Evolutionary conservation across 2,329 filamentous ascomycete genomes (phyloP).

Genomic region (Stemphylium beticola): DNA sequence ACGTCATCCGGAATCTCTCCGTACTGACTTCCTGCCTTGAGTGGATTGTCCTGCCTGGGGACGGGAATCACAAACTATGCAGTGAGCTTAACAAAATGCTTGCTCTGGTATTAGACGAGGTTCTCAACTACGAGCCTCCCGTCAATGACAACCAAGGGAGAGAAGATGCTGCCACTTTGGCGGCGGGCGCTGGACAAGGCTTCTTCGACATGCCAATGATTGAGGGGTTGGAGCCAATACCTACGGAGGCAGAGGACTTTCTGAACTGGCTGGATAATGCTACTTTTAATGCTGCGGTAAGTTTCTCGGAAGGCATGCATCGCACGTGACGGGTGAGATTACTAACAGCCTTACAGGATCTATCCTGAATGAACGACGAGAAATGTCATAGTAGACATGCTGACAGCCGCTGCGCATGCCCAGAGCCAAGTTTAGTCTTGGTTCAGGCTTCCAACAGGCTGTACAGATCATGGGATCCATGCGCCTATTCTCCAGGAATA

Average conservation of each 20-base stretch:
- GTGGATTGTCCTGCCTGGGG: slow-evolving; percentile 42
- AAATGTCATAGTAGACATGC: neutral
- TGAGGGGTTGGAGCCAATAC: slow-evolving; percentile 47
- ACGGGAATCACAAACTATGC: slow-evolving; percentile 46
- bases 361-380: neutral
- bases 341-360: neutral
- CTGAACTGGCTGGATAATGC: slow-evolving; percentile 47
- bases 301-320: neutral
- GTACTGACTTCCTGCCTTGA: slow-evolving; percentile 45
- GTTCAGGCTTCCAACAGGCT: neutral
- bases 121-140: slow-evolving; percentile 44
- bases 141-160: slow-evolving; percentile 21
- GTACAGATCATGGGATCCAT: too few relatives aligned
- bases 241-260: slow-evolving; percentile 45
- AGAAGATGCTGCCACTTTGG: slow-evolving; percentile 3
- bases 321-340: neutral
- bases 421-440: neutral
- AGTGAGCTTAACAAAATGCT: slow-evolving; percentile 48
- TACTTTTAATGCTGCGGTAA: slow-evolving; percentile 44
- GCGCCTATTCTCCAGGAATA: too few relatives aligned
- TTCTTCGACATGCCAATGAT: slow-evolving; percentile 46
- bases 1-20: slow-evolving; percentile 46
- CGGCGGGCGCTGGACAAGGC: slow-evolving; percentile 25
- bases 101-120: slow-evolving; percentile 42
- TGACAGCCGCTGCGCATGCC: neutral